Base-by-base conservation (phyloP, 768 basidiomycete species). In the Suillus fuscotomentosus region DNA sequence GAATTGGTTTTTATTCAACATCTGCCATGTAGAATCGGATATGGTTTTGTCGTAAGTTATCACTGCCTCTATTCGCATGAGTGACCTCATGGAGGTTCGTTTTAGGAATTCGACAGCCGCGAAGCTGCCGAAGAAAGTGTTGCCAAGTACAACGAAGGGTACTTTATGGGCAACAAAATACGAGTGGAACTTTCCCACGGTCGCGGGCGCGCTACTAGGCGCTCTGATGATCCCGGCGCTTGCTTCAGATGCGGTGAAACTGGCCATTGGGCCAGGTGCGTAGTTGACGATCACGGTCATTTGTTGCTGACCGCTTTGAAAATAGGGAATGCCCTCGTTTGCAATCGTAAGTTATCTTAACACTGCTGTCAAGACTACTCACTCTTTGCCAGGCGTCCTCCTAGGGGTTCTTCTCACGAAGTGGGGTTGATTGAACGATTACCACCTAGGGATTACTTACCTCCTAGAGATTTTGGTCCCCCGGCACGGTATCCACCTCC, bases 141-240 rank as follows among this genome's bases (percentile, higher is more conserved):
- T 6, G 85, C 88, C 5, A 94, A 94, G 73, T 95, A 95, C 70
- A 85, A 95, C 67, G 92, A 94, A 79, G 92, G 93, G 2, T 89
- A 82, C 66, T 95, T 95, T 74, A 92, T 95, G 92, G 93, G 94
- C 50, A 94, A 93, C 75, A 94, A 92, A 80, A 94, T 95, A 63
- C 88, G 91, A 13, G 94, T 95, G 11, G 94, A 95, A 72, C 78
- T 89, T 15, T 94, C 94, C 39, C 92, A 89, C 74, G 91, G 92
- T 38, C 92, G 92, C 60, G 90, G 92, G 17, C 83, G 91, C 63
- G 87, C 89, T 15, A 88, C 90, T 10, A 94, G 92, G 72, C 91
- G 88, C 65, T 77, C 84, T n/a, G 87, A 88, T n/a, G 94, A 94
- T 60, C 91, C 92, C 15, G 91, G 92, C 4, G 90, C 92, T 53